Evolutionary conservation across 257 asterid genomes (phyloP).

Genomic region (Solanum chmielewskii): DNA sequence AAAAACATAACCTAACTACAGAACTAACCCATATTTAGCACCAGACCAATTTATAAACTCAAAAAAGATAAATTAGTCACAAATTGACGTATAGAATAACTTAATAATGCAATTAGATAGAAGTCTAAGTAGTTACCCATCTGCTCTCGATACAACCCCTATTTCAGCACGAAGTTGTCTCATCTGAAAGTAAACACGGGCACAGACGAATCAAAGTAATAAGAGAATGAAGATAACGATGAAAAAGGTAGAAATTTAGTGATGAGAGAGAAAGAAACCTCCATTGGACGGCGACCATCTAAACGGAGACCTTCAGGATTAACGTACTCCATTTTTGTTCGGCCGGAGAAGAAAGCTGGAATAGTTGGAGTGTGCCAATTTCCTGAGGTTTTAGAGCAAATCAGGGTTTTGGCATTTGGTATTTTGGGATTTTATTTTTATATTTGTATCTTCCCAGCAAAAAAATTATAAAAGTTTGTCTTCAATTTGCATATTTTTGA

Average conservation of each 20-base stretch:
- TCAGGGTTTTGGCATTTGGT: background rate
- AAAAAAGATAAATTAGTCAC: background rate
- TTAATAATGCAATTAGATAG: background rate
- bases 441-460: no score
- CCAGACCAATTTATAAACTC: background rate
- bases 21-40: background rate
- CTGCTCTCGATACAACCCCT: slow-evolving; percentile 84
- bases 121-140: slow-evolving; percentile 42
- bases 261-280: slow-evolving; percentile 38
- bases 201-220: background rate
- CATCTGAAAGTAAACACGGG: slow-evolving; percentile 36
- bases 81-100: background rate
- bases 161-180: slow-evolving; percentile 88
- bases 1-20: background rate
- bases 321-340: slow-evolving; percentile 65
- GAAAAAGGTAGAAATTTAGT: background rate
- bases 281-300: slow-evolving; percentile 96
- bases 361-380: background rate
- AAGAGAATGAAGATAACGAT: background rate
- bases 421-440: background rate
- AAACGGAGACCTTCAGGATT: slow-evolving; percentile 94
- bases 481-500: no score
- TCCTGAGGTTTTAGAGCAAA: background rate
- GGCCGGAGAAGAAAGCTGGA: background rate
- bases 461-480: no score